Evolutionary conservation across 805 yeast genomes (phyloP).

Genomic region (Kregervanrija pseudodelftensis): DNA sequence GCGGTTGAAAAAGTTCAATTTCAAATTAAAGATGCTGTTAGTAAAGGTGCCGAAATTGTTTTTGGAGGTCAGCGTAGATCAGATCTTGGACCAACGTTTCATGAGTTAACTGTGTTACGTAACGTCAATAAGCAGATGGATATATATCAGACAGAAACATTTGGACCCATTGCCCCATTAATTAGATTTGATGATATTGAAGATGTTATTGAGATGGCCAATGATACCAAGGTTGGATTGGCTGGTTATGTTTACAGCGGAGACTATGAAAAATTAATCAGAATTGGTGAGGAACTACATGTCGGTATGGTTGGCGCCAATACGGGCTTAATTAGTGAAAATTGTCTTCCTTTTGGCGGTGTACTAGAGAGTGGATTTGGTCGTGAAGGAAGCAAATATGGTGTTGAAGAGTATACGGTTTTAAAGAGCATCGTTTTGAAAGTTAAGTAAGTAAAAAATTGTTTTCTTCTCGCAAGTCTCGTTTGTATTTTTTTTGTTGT

Average conservation of each 20-base stretch:
- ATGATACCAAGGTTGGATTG: slow-evolving; percentile 57
- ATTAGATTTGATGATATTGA: slow-evolving; percentile 46
- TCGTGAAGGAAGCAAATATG: slow-evolving; percentile 68
- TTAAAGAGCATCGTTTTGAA: slow-evolving; percentile 51
- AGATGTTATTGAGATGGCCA: slow-evolving; percentile 51
- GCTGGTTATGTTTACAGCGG: slow-evolving; percentile 66
- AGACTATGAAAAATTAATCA: slow-evolving; percentile 42
- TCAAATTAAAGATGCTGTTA: slow-evolving; percentile 57
- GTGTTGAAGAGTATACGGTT: slow-evolving; percentile 61
- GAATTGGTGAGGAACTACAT: slow-evolving; percentile 53
- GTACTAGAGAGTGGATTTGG: slow-evolving; percentile 71
- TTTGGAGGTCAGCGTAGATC: slow-evolving; percentile 51
- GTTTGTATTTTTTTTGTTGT: background rate
- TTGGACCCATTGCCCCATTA: slow-evolving; percentile 72
- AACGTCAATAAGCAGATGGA: slow-evolving; percentile 50
- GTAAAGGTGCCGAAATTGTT: slow-evolving; percentile 52
- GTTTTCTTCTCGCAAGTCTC: background rate
- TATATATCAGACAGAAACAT: slow-evolving; percentile 58
- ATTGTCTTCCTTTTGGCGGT: slow-evolving; percentile 66
- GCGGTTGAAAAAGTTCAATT: slow-evolving; percentile 51
- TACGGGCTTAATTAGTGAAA: slow-evolving; percentile 61
- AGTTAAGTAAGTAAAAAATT: background rate
- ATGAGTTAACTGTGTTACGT: slow-evolving; percentile 55
- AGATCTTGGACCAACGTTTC: slow-evolving; percentile 60
- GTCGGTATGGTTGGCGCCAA: slow-evolving; percentile 78